Percentiles rank a stretch among this genome's conserved stretches.
phyloP scores from a whole-genome alignment of 768 basidiomycete species.

The Dentipellis sp. region DNA sequence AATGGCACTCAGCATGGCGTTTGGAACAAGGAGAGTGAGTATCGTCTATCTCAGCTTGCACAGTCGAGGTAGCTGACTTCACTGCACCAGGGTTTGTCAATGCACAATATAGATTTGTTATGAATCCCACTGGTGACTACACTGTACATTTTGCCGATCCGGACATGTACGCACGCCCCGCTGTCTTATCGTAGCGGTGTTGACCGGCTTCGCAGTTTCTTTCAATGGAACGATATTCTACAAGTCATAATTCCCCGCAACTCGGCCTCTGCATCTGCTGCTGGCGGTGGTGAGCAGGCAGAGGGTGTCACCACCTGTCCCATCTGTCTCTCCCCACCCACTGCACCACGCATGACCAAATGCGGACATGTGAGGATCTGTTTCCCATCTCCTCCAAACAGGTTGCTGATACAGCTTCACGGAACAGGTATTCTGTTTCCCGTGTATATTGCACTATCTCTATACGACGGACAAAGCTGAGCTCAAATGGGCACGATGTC shows the following conservation, averaged over 20 bases:
- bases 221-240: slow-evolving; percentile 93
- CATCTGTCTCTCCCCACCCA: slow-evolving; percentile 88
- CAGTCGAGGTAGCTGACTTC: slow-evolving; percentile 5
- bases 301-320: slow-evolving; percentile 77
- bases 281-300: slow-evolving; percentile 37
- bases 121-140: slow-evolving; percentile 88
- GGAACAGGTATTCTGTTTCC: slow-evolving; percentile 82
- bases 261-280: slow-evolving; percentile 54
- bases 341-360: slow-evolving; percentile 89
- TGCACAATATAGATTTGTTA: slow-evolving; percentile 91
- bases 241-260: slow-evolving; percentile 89
- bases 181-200: slow-evolving; percentile 8
- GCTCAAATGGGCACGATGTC: slow-evolving; percentile 83
- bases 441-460: slow-evolving; percentile 89
- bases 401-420: slow-evolving; percentile 9
- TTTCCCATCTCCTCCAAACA: slow-evolving; percentile 1
- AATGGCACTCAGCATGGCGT: slow-evolving; percentile 51
- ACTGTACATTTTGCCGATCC: slow-evolving; percentile 96
- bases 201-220: slow-evolving; percentile 47
- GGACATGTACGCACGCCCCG: slow-evolving; percentile 64
- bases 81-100: slow-evolving; percentile 79
- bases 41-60: slow-evolving; percentile 8
- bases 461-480: slow-evolving; percentile 58
- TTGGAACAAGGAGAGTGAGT: slow-evolving; percentile 92
- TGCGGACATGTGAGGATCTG: slow-evolving; percentile 83